Base-by-base conservation (phyloP, 768 basidiomycete genomes). In the Filobasidium wieringae region DNA sequence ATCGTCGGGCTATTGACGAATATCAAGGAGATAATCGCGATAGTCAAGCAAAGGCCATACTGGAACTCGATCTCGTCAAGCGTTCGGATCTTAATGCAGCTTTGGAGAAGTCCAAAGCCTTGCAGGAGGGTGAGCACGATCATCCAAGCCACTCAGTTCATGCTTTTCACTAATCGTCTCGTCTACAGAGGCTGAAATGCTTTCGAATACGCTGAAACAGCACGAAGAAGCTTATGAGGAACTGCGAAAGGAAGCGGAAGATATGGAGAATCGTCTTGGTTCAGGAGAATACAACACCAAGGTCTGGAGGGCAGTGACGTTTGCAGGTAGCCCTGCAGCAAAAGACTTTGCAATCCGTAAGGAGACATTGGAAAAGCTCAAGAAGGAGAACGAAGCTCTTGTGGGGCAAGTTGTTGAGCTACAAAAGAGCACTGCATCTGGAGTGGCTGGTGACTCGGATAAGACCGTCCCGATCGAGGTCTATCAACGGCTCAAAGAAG, bases 311-410 rank as follows among this genome's bases (percentile, higher is more conserved):
- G 65, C 63, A 49, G 57, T 73, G 45, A 68, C 81, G 50, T 72
- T 92, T 63, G 74, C 73, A 7, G 82, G 85, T 43, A 92, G 91
- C 64, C 92, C 92, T 0, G 87, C 86, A n/a, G 79, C 84, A 63
- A 78, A 83, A 62, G 88, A 88, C 81, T 81, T 81, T 14, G 86
- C 87, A 43, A 75, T 88, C 29, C 79, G 90, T 49, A 80, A 84
- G 62, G 84, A 80, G 22, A 83, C 80, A 19, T 78, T 96, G 76
- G 84, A 90, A 34, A 76, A 84, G 22, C 76, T 96, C 32, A 82
- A 80, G 72, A 76, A 74, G 40, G 93, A 99, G 77, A 99, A 96
- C 67, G 81, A 82, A 43, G 89, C 87, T 1, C 75, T 96, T 19
- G 73, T 93, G 60, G 80, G 78, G 47, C 76, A 85, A 41, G 67